Conservation (phyloP, 2,329 filamentous ascomycete species). For the Neofusicoccum laricinum region DNA sequence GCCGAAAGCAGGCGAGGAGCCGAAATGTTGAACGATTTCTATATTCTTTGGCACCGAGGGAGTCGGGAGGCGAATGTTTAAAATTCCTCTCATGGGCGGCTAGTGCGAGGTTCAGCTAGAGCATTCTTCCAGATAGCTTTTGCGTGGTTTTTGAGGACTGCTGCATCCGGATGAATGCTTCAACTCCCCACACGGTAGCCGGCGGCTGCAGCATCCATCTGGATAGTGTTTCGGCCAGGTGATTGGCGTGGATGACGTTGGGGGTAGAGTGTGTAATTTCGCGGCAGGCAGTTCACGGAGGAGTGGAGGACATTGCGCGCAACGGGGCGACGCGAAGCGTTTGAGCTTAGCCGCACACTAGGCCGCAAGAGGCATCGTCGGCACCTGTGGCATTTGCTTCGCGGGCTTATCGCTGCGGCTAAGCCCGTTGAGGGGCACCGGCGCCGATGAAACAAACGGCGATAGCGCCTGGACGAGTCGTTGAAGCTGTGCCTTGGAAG, state of each 20-base stretch:
- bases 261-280: background rate
- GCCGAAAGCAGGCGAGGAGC: slow-evolving; percentile 22
- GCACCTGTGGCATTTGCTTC: background rate
- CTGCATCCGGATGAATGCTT: too few species aligned
- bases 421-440: background rate
- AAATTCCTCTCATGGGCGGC: too few species aligned
- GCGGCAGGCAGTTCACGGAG: background rate
- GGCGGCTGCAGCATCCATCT: too few species aligned
- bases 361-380: background rate
- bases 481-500: slow-evolving; percentile 1
- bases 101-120: too few species aligned
- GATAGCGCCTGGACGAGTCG: background rate
- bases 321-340: background rate
- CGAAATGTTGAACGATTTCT: background rate
- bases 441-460: slow-evolving; percentile 7
- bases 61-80: background rate
- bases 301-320: background rate
- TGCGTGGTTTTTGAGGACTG: background rate
- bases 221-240: background rate
- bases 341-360: background rate
- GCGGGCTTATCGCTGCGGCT: slow-evolving; percentile 1
- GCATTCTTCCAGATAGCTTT: too few species aligned
- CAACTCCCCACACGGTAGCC: background rate
- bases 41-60: background rate
- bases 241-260: background rate